phyloP scores from a whole-genome alignment of 2,329 filamentous ascomycete genomes.

The Penicillium glabrum region DNA sequence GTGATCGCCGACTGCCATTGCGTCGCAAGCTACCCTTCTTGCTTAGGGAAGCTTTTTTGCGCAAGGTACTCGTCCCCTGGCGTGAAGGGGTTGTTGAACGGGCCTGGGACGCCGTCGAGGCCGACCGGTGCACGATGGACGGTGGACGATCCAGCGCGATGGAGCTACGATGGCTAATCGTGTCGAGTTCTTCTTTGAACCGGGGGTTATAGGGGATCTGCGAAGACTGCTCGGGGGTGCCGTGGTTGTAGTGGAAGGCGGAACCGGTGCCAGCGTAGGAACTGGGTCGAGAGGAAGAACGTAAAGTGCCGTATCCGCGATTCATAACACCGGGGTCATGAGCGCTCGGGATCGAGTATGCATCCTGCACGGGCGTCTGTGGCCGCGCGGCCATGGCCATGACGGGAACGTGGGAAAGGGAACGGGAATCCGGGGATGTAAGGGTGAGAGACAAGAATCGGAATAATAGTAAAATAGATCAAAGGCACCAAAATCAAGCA shows the following conservation, averaged over 20 bases:
- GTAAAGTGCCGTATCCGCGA: conserved; percentile 32
- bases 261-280: conserved; percentile 40
- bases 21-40: conserved; percentile 73
- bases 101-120: conserved; percentile 44
- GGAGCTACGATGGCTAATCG: conserved; percentile 36
- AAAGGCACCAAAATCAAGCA: neutral
- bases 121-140: conserved; percentile 36
- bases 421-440: neutral
- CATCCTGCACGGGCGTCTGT: conserved; percentile 41
- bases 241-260: conserved; percentile 38
- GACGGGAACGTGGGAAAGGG: conserved; percentile 19
- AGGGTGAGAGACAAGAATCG: neutral
- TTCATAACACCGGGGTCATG: conserved; percentile 30
- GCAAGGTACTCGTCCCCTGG: conserved; percentile 67
- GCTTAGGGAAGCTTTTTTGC: conserved; percentile 81
- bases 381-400: conserved; percentile 41
- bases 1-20: conserved; percentile 75
- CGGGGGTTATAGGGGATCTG: conserved; percentile 36
- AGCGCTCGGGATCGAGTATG: conserved; percentile 33
- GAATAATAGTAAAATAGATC: neutral
- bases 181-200: conserved; percentile 41
- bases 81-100: conserved; percentile 45
- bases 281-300: conserved; percentile 39
- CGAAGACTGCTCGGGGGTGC: conserved; percentile 30
- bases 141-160: conserved; percentile 30